Conservation (phyloP, 2,329 filamentous ascomycete genomes). For the Hypoxylon sp. region DNA sequence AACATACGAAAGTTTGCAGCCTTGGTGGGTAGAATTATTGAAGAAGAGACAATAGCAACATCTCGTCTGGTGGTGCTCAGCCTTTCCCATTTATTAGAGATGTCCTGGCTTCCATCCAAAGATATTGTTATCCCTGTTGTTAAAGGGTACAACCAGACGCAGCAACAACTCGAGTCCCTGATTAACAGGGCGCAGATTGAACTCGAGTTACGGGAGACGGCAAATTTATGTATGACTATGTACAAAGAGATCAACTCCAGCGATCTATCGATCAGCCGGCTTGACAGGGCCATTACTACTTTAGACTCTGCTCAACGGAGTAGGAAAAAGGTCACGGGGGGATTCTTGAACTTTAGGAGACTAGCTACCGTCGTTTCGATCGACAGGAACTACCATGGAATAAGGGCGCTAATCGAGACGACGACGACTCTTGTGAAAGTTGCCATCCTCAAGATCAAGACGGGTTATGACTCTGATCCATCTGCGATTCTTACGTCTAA, state of each 20-base stretch:
- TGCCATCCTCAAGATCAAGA: conserved; percentile 43
- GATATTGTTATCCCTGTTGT: conserved; percentile 33
- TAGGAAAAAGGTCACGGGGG: conserved; percentile 21
- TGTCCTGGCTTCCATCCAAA: conserved; percentile 45
- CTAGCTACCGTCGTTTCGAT: conserved; percentile 45
- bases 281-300: conserved; percentile 36
- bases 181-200: conserved; percentile 32
- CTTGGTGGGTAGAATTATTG: conserved; percentile 42
- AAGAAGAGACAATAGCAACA: conserved; percentile 31
- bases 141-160: conserved; percentile 13
- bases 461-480: conserved; percentile 48
- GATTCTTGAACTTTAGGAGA: conserved; percentile 31
- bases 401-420: conserved; percentile 42
- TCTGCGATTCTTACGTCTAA: conserved; percentile 35
- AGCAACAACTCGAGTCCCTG: conserved; percentile 27
- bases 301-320: conserved; percentile 30
- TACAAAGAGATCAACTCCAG: conserved; percentile 24
- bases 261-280: conserved; percentile 21
- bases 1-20: conserved; percentile 42
- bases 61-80: conserved; percentile 43
- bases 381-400: conserved; percentile 38
- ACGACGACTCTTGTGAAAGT: conserved; percentile 44
- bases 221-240: conserved; percentile 8
- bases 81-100: conserved; percentile 47
- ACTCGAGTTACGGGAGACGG: conserved; percentile 41